These are phyloP conservation scores for Keithomyces neogunnii DNA, from an alignment of 2,329 filamentous ascomycete species.

Conservation along the genomic window DNA sequence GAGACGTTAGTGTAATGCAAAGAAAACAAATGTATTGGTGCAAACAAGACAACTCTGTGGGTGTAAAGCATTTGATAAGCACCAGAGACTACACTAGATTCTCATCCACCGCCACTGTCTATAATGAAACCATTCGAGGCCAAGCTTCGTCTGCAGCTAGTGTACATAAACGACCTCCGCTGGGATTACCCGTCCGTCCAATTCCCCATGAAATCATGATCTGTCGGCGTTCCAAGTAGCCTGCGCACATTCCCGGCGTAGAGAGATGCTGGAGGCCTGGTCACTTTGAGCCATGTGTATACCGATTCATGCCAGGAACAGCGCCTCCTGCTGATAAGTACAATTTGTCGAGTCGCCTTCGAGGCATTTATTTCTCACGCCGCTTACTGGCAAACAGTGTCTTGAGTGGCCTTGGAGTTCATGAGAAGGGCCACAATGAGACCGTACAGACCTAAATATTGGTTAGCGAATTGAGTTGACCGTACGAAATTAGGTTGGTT, in stretches of 20 bases:
- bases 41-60: conserved; percentile 3
- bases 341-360: conserved; percentile 27
- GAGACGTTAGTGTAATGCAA: too few relatives aligned
- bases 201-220: conserved; percentile 2
- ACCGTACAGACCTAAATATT: conserved; percentile 78
- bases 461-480: conserved; percentile 14
- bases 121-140: conserved; percentile 35
- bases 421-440: conserved; percentile 98
- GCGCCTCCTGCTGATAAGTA: conserved; percentile 19
- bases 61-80: conserved; percentile 18
- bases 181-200: conserved; percentile 2
- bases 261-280: conserved; percentile 14
- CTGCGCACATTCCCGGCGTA: neutral
- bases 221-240: conserved; percentile 5
- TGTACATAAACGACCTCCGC: conserved; percentile 36
- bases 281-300: conserved; percentile 14
- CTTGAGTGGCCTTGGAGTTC: conserved; percentile 82
- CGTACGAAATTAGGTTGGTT: neutral
- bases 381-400: conserved; percentile 47
- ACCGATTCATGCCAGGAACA: conserved; percentile 12
- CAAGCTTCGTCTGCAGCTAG: conserved; percentile 39
- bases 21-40: neutral
- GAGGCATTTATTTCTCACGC: neutral
- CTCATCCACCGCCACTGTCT: conserved; percentile 34
- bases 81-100: conserved; percentile 33